phyloP scores from a whole-genome alignment of 108 stramenopile genomes.

The Nitzschia sp. region DNA sequence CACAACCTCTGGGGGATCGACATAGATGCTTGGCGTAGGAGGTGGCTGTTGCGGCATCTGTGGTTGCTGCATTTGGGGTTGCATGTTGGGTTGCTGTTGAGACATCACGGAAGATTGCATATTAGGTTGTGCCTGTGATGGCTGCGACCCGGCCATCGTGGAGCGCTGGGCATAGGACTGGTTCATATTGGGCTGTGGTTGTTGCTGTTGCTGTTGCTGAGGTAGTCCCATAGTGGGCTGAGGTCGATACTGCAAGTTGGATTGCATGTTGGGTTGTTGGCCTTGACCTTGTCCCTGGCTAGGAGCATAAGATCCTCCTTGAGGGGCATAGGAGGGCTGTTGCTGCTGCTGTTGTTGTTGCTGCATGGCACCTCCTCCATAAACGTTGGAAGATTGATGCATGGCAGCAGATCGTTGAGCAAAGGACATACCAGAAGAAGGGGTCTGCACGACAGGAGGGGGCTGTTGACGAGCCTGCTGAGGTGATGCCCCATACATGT shows the following conservation, averaged over 20 bases:
- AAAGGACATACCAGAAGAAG: constrained; percentile 21
- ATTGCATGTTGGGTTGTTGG: constrained; percentile 1
- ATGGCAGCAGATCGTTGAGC: constrained; percentile 39
- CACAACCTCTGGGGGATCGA: constrained; percentile 38
- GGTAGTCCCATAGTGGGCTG: background rate
- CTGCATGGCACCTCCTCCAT: constrained; percentile 22
- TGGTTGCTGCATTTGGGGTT: constrained; percentile 12
- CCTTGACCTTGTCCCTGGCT: background rate
- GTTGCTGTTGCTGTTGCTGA: constrained; percentile 15
- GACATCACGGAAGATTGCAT: constrained; percentile 20
- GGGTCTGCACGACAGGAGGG: background rate
- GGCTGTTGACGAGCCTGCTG: constrained; percentile 2
- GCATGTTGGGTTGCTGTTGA: constrained; percentile 28
- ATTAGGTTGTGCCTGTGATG: too few relatives aligned
- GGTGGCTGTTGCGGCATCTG: constrained; percentile 19
- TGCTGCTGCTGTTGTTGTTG: constrained; percentile 20
- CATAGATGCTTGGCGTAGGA: constrained; percentile 22
- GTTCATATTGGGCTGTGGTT: constrained; percentile 15
- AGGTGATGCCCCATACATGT: background rate
- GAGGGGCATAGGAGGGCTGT: background rate
- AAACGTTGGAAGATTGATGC: constrained; percentile 28
- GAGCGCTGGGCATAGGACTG: constrained; percentile 24
- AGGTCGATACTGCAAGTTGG: constrained; percentile 20
- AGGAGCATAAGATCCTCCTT: constrained; percentile 1
- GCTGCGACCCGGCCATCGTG: background rate